Evolutionary conservation across 441 rosid genomes (phyloP).

Genomic region (Jatropha multifida): DNA sequence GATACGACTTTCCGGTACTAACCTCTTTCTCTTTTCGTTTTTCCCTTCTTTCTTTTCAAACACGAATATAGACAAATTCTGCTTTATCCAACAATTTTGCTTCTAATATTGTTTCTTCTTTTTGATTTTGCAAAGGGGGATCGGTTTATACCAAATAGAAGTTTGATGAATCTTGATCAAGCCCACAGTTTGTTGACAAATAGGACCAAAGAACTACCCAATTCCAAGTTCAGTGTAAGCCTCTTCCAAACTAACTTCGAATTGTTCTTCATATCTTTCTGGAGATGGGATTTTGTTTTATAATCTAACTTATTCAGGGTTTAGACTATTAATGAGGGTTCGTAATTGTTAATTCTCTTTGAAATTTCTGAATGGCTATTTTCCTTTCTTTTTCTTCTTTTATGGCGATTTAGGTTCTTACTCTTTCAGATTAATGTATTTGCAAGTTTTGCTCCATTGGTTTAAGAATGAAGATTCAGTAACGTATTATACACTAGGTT

Average conservation of each 20-base stretch:
- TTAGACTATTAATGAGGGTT: neutral
- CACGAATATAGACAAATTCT: neutral
- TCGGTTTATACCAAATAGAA: conserved; percentile 50
- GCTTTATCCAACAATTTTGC: neutral
- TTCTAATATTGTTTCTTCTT: neutral
- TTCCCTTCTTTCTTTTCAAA: neutral
- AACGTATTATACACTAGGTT: neutral
- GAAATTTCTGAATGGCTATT: neutral
- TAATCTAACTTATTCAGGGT: neutral
- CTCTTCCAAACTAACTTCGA: neutral
- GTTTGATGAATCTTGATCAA: conserved; percentile 65
- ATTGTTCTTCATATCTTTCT: neutral
- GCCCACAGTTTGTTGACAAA: conserved; percentile 49
- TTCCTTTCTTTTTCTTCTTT: neutral
- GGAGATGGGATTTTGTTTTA: neutral
- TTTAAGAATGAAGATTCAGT: neutral
- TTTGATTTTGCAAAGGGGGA: conserved; percentile 40
- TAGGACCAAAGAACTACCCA: conserved; percentile 16
- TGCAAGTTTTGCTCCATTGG: neutral
- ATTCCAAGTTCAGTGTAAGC: conserved; percentile 30
- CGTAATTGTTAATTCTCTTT: neutral
- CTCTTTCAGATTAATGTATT: neutral
- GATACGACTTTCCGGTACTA: conserved; percentile 38
- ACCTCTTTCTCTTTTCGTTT: neutral
- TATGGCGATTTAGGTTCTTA: neutral